These are phyloP conservation scores for Pythium periplocum DNA, from an alignment of 352 stramenopile genomes.

Conservation along the genomic window DNA sequence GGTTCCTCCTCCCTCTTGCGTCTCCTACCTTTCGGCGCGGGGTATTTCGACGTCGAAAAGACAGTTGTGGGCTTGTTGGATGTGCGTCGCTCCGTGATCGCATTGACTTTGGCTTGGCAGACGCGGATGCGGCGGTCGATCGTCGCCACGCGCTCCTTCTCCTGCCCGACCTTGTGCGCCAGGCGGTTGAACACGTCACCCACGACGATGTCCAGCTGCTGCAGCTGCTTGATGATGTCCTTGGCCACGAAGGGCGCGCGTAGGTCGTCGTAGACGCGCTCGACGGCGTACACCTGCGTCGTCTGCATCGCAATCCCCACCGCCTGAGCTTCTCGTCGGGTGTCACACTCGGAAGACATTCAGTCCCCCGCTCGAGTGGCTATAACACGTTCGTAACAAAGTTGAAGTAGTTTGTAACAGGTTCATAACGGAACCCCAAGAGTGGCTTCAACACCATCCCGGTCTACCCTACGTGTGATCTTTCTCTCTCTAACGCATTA, in stretches of 20 bases:
- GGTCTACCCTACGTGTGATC: too few species aligned
- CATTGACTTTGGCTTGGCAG: slow-evolving; percentile 83
- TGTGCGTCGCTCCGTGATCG: slow-evolving; percentile 66
- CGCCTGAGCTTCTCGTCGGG: neutral
- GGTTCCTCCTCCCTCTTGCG: too few species aligned
- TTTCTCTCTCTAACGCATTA: slow-evolving; percentile 3
- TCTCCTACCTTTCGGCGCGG: slow-evolving; percentile 40
- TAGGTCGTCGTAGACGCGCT: slow-evolving; percentile 86
- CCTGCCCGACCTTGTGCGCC: slow-evolving; percentile 63
- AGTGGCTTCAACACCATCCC: too few species aligned
- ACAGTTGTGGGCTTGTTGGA: slow-evolving; percentile 86
- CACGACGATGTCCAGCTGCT: slow-evolving; percentile 79
- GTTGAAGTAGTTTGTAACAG: neutral
- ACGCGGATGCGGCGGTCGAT: slow-evolving; percentile 72
- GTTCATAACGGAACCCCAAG: neutral
- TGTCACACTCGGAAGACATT: slow-evolving; percentile 8
- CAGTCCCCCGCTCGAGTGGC: slow-evolving; percentile 9
- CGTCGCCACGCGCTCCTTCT: slow-evolving; percentile 71
- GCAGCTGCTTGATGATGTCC: slow-evolving; percentile 82
- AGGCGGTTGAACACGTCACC: slow-evolving; percentile 82
- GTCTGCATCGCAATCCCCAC: slow-evolving; percentile 55
- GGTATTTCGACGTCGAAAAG: slow-evolving; percentile 87
- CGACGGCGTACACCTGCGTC: slow-evolving; percentile 81
- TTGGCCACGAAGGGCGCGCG: slow-evolving; percentile 79
- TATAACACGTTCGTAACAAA: slow-evolving; percentile 6